Percentiles rank a stretch among this genome's conserved stretches.
Evolutionary conservation across 2,329 filamentous ascomycete genomes (phyloP).

Genomic region (Akanthomyces muscarius): DNA sequence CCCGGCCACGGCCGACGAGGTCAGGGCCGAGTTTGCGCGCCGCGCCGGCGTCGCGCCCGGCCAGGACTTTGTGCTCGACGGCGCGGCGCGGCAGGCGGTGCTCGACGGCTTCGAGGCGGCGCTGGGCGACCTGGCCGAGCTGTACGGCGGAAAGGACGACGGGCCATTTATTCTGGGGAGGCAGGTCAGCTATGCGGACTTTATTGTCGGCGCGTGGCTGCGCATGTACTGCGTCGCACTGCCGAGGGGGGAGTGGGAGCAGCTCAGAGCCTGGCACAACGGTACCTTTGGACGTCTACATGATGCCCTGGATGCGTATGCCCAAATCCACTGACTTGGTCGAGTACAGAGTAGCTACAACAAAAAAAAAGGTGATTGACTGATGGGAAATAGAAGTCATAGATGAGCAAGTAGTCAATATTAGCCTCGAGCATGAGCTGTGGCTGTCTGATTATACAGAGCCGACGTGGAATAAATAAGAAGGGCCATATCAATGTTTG

Average conservation of each 20-base stretch:
- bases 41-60: constrained; percentile 43
- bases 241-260: constrained; percentile 6
- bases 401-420: too few species aligned
- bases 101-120: constrained; percentile 36
- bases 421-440: too few species aligned
- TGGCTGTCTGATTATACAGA: too few species aligned
- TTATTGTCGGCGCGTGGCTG: constrained; percentile 49
- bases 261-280: constrained; percentile 5
- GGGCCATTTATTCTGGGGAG: constrained; percentile 48
- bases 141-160: constrained; percentile 34
- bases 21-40: constrained; percentile 44
- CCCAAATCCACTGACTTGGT: neutral
- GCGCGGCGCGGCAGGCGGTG: constrained; percentile 37
- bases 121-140: constrained; percentile 38
- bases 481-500: too few species aligned
- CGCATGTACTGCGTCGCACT: neutral
- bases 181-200: constrained; percentile 48
- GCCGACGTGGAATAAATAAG: too few species aligned
- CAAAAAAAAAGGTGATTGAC: neutral
- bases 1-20: constrained; percentile 40
- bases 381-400: neutral
- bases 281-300: constrained; percentile 8
- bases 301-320: constrained; percentile 8
- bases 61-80: constrained; percentile 38
- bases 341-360: neutral